Evolutionary conservation across 345 rosid genomes (phyloP).

Genomic region (Lepidium aucheri): DNA sequence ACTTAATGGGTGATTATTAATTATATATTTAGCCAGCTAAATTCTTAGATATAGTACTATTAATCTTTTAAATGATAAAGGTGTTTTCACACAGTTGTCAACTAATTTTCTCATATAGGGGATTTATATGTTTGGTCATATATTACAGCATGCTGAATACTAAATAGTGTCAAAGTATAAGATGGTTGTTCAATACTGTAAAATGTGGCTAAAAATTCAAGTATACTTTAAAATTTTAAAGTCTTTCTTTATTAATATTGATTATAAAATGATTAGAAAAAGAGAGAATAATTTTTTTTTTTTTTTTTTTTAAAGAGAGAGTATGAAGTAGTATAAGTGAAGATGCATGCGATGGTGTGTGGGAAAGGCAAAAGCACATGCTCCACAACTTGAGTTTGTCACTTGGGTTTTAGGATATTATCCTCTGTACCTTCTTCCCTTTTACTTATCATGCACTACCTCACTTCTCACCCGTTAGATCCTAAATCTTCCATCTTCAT

Average conservation of each 20-base stretch:
- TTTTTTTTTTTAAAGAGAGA: no score
- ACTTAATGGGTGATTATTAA: no score
- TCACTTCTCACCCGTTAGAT: constrained; percentile 16
- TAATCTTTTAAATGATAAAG: no score
- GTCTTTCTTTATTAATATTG: constrained; percentile 14
- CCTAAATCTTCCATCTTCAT: no score
- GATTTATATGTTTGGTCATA: neutral
- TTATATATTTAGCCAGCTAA: no score
- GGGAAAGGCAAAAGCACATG: constrained; percentile 31
- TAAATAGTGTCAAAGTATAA: neutral
- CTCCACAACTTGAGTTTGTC: constrained; percentile 19
- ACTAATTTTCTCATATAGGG: neutral
- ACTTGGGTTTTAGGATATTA: constrained; percentile 14
- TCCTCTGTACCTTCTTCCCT: constrained; percentile 19
- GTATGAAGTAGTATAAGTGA: constrained; percentile 31
- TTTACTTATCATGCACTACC: neutral
- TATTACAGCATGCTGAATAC: neutral
- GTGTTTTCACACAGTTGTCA: neutral
- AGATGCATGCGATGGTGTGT: constrained; percentile 34
- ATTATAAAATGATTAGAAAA: constrained; percentile 7
- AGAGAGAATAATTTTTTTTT: no score
- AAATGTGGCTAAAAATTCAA: constrained; percentile 3
- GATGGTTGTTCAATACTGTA: constrained; percentile 1
- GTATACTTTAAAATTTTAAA: constrained; percentile 4
- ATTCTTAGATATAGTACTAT: no score